phyloP scores from a whole-genome alignment of 2,329 filamentous ascomycete genomes.

The Cercospora beticola region DNA sequence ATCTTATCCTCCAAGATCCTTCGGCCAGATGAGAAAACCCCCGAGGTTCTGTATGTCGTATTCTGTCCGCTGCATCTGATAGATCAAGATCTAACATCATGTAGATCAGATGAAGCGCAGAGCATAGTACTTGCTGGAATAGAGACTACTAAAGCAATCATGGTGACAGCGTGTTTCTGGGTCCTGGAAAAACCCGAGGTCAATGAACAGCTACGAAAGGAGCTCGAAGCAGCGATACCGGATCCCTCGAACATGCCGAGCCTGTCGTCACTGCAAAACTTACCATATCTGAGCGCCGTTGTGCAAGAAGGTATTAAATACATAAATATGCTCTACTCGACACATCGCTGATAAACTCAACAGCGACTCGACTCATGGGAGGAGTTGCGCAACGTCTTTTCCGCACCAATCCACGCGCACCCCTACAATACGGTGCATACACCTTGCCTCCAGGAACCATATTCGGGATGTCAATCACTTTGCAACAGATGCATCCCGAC shows the following conservation, averaged over 20 bases:
- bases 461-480: background rate
- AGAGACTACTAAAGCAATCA: slow-evolving; percentile 46
- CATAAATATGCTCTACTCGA: background rate
- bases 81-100: background rate
- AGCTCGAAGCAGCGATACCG: slow-evolving; percentile 35
- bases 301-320: background rate
- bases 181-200: slow-evolving; percentile 40
- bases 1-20: slow-evolving; percentile 2
- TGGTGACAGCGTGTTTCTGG: slow-evolving; percentile 45
- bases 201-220: slow-evolving; percentile 39
- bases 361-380: slow-evolving; percentile 23
- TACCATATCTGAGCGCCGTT: background rate
- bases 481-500: background rate
- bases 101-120: background rate
- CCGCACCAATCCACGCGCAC: background rate
- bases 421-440: background rate
- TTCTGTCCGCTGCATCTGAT: background rate
- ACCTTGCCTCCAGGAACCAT: background rate
- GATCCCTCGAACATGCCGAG: slow-evolving; percentile 8
- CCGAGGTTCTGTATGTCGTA: background rate
- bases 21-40: slow-evolving; percentile 8
- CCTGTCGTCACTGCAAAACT: background rate
- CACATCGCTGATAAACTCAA: slow-evolving; percentile 18
- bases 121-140: slow-evolving; percentile 38
- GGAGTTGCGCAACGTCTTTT: slow-evolving; percentile 21